Conservation (phyloP, 257 asterid species). For the Solanum arcanum region DNA sequence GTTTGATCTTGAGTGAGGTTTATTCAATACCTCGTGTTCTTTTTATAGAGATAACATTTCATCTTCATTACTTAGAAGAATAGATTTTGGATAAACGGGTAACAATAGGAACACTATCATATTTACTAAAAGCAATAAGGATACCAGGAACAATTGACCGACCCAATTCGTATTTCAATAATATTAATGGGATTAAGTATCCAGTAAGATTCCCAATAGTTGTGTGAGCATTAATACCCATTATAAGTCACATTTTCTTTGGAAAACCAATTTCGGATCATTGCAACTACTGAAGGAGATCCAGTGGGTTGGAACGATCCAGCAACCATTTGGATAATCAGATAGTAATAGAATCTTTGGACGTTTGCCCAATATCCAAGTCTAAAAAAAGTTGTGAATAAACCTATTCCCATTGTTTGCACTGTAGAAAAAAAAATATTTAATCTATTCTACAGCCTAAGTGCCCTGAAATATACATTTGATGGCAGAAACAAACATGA, state of each 20-base stretch:
- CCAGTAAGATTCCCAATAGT: slow-evolving; percentile 84
- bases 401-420: slow-evolving; percentile 78
- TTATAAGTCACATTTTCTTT: slow-evolving; percentile 81
- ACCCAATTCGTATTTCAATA: slow-evolving; percentile 89
- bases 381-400: slow-evolving; percentile 76
- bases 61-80: slow-evolving; percentile 36
- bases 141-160: slow-evolving; percentile 79
- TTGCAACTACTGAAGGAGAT: slow-evolving; percentile 95
- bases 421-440: slow-evolving; percentile 55
- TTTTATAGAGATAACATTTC: slow-evolving; percentile 28
- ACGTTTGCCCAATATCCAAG: slow-evolving; percentile 71
- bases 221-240: slow-evolving; percentile 93
- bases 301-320: slow-evolving; percentile 32
- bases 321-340: slow-evolving; percentile 4
- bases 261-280: slow-evolving; percentile 87
- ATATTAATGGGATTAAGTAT: slow-evolving; percentile 56
- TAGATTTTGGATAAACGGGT: slow-evolving; percentile 59
- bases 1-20: slow-evolving; percentile 21
- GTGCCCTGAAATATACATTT: slow-evolving; percentile 90
- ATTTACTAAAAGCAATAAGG: slow-evolving; percentile 51
- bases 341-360: slow-evolving; percentile 56
- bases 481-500: slow-evolving; percentile 21
- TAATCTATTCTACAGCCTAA: slow-evolving; percentile 73
- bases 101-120: slow-evolving; percentile 42
- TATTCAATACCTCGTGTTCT: slow-evolving; percentile 28